These are phyloP conservation scores for Asterionellopsis glacialis DNA, from an alignment of 108 stramenopile species.

Conservation along the genomic window DNA sequence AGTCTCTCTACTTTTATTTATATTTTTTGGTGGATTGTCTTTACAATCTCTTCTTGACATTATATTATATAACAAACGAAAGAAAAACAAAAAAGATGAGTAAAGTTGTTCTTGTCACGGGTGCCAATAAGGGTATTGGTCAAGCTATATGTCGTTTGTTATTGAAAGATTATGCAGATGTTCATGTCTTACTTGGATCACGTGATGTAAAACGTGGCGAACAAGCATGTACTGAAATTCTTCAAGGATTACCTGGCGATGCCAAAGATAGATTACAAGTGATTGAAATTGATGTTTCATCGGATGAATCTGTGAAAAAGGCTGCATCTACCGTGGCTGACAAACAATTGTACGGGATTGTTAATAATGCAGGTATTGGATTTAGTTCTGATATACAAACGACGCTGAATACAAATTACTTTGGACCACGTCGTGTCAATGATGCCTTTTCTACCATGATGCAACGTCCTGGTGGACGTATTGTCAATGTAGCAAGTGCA, in stretches of 20 bases:
- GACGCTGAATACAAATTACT: slow-evolving; percentile 44
- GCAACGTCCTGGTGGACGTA: slow-evolving; percentile 32
- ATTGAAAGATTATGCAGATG: slow-evolving; percentile 35
- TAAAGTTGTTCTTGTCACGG: slow-evolving; percentile 46
- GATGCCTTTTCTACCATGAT: slow-evolving; percentile 36
- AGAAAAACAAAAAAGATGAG: slow-evolving; percentile 7
- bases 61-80: too few relatives aligned
- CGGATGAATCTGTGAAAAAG: slow-evolving; percentile 32
- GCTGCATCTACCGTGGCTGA: slow-evolving; percentile 22
- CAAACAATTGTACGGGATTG: slow-evolving; percentile 40
- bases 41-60: too few relatives aligned
- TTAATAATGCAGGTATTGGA: slow-evolving; percentile 66
- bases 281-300: slow-evolving; percentile 34
- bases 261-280: slow-evolving; percentile 28
- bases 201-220: slow-evolving; percentile 30
- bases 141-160: slow-evolving; percentile 46
- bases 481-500: slow-evolving; percentile 53
- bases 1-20: too few relatives aligned
- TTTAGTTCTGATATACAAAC: slow-evolving; percentile 14
- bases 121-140: slow-evolving; percentile 56
- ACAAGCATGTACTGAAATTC: slow-evolving; percentile 37
- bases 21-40: too few relatives aligned
- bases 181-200: slow-evolving; percentile 46
- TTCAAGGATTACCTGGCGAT: not conserved
- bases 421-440: slow-evolving; percentile 50